Evolutionary conservation across 2,329 filamentous ascomycete species (phyloP).

Genomic region (Drechslera avenae): DNA sequence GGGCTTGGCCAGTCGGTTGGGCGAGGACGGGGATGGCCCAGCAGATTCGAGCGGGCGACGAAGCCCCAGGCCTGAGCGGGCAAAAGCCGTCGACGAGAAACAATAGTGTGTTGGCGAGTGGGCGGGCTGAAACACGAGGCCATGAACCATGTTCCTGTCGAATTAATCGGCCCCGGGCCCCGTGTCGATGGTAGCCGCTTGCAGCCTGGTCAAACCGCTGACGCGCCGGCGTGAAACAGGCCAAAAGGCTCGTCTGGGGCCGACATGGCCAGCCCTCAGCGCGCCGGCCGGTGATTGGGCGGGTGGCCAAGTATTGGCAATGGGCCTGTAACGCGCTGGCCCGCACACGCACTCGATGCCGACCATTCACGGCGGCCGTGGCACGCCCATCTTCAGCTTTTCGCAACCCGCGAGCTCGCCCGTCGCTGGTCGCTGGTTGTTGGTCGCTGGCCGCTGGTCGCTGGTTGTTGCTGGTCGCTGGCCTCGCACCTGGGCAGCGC

Average conservation of each 20-base stretch:
- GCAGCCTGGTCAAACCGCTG: constrained; percentile 38
- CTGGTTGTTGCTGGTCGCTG: too few species aligned
- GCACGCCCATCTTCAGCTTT: too few species aligned
- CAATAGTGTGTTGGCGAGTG: constrained; percentile 2
- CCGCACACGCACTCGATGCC: not conserved
- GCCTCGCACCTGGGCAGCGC: not conserved
- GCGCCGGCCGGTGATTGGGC: constrained; percentile 32
- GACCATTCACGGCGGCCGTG: not conserved
- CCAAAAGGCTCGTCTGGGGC: constrained; percentile 24
- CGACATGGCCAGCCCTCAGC: constrained; percentile 21
- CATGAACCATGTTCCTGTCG: constrained; percentile 23
- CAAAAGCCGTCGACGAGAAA: not conserved
- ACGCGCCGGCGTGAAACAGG: constrained; percentile 37
- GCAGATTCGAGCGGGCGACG: too few species aligned
- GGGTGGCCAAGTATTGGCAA: constrained; percentile 35
- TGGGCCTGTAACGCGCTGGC: constrained; percentile 27
- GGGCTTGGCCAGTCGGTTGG: too few species aligned
- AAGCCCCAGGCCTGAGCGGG: not conserved
- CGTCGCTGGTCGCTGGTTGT: too few species aligned
- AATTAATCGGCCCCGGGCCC: constrained; percentile 12
- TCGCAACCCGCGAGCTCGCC: too few species aligned
- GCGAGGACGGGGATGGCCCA: too few species aligned
- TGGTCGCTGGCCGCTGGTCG: too few species aligned
- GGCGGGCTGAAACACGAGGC: constrained; percentile 23
- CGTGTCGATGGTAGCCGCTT: constrained; percentile 21